phyloP scores from a whole-genome alignment of 1,284 basidiomycete species.

The Cryptococcus sp. region DNA sequence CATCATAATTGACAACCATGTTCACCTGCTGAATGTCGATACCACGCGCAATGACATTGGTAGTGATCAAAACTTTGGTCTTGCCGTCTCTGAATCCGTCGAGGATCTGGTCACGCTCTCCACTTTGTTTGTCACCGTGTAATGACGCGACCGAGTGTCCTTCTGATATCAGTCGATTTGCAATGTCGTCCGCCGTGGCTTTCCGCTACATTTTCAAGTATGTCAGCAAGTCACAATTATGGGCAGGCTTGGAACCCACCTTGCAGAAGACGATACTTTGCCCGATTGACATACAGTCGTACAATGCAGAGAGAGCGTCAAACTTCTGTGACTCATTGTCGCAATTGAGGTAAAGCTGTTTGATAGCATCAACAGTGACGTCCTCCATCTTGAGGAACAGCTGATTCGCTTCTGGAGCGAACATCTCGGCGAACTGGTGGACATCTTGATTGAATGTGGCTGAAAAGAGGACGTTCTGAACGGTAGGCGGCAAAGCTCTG shows the following conservation, averaged over 20 bases:
- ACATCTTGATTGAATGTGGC: constrained; percentile 97
- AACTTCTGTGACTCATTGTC: constrained; percentile 88
- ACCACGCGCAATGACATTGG: constrained; percentile 96
- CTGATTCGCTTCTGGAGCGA: constrained; percentile 93
- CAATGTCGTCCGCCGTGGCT: constrained; percentile 89
- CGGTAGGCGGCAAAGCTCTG: constrained; percentile 51
- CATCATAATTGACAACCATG: constrained; percentile 98
- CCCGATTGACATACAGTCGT: constrained; percentile 88
- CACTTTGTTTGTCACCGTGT: constrained; percentile 88
- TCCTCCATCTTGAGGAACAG: constrained; percentile 95
- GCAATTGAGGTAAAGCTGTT: constrained; percentile 98
- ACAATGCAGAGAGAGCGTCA: constrained; percentile 88
- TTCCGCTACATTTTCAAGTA: constrained; percentile 62
- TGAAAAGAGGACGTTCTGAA: constrained; percentile 94
- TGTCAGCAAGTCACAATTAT: not conserved
- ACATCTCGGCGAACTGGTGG: constrained; percentile 81
- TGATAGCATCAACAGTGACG: constrained; percentile 89
- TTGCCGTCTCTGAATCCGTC: constrained; percentile 94
- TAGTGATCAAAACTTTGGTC: constrained; percentile 97
- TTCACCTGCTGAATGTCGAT: constrained; percentile 99
- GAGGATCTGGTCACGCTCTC: constrained; percentile 87
- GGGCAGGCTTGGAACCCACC: constrained; percentile 55
- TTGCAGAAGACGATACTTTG: constrained; percentile 98
- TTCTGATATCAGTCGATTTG: constrained; percentile 83
- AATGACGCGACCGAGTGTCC: constrained; percentile 96